Evolutionary conservation across 2,329 filamentous ascomycete genomes (phyloP), one percentile per base, ranked within the genome.

Genomic region (Penicillium sp.): DNA sequence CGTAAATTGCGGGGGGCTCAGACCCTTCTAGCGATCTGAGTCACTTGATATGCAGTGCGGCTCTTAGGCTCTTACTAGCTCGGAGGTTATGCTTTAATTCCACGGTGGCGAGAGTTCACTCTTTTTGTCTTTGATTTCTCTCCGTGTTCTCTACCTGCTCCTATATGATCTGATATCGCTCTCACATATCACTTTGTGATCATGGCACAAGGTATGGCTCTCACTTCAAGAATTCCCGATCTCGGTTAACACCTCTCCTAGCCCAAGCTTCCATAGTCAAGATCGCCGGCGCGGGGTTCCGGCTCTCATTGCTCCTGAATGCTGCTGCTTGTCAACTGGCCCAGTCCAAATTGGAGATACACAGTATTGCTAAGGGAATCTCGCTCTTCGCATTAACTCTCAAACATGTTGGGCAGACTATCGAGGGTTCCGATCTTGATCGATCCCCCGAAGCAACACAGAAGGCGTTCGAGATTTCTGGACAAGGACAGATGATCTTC

Each of bases 271-370:
- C 58, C 14, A 56, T 69, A 39, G 54, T 59, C 27, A 60, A 56
- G 7, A 63, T 65, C n/a, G 61, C 66, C 5, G 61, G 59, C n/a
- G 64, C 60, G 11, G 75, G 74, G 22, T 72, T 75, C 55, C 68
- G 72, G 38, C 70, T 77, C 10, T 76, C 74, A 6, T 62, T 76
- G 11, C 64, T 75, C 16, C 62, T 77, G 5, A 77, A 76, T 57
- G 73, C 73, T 11, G 70, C 76, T n/a, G 72, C 68, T 45, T 72
- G 70, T 53, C 72, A 75, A 58, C 66, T 76, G 29, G 70, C 71
- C 6, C 69, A 68, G 54, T 70, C 70, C 5, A 69, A 71, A 14
- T 63, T 72, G 45, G 74, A 76, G 53, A 73, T 76, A 42, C 72
- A 76, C 50, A 71, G 66, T 54, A 75, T 77, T 46, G 73, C 74